These are phyloP conservation scores for Cyberlindnera mrakii DNA, from an alignment of 805 yeast genomes.

Conservation along the genomic window DNA sequence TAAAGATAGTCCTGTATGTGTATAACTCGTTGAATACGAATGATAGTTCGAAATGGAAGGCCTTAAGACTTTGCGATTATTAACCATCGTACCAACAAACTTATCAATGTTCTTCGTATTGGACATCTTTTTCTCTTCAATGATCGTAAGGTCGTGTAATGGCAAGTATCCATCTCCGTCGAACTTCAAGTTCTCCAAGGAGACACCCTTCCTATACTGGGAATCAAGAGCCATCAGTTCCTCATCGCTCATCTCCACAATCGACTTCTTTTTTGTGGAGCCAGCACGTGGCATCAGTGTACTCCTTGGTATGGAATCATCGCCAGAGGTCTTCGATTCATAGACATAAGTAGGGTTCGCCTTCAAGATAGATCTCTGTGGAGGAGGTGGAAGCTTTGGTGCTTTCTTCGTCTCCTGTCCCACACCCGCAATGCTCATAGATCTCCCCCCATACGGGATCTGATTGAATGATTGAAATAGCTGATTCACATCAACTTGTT, in stretches of 20 bases:
- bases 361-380: constrained; percentile 20
- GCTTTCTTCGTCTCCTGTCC: constrained; percentile 6
- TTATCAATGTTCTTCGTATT: constrained; percentile 19
- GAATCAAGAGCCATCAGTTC: constrained; percentile 21
- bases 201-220: constrained; percentile 19
- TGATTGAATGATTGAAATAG: constrained; percentile 16
- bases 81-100: constrained; percentile 8
- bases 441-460: constrained; percentile 3
- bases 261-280: constrained; percentile 15
- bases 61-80: constrained; percentile 6
- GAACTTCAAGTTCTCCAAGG: constrained; percentile 16
- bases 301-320: not conserved
- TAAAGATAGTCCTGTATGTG: constrained; percentile 13
- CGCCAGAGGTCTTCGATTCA: not conserved
- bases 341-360: not conserved
- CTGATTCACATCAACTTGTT: constrained; percentile 12
- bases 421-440: too few relatives aligned
- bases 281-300: not conserved
- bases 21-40: constrained; percentile 15
- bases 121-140: constrained; percentile 1
- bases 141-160: constrained; percentile 1
- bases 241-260: constrained; percentile 23
- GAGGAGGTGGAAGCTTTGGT: constrained; percentile 23
- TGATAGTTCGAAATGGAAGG: constrained; percentile 10
- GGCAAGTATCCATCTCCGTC: constrained; percentile 23